Evolutionary conservation across 805 yeast species (phyloP).

Genomic region (Saccharomyces jurei): DNA sequence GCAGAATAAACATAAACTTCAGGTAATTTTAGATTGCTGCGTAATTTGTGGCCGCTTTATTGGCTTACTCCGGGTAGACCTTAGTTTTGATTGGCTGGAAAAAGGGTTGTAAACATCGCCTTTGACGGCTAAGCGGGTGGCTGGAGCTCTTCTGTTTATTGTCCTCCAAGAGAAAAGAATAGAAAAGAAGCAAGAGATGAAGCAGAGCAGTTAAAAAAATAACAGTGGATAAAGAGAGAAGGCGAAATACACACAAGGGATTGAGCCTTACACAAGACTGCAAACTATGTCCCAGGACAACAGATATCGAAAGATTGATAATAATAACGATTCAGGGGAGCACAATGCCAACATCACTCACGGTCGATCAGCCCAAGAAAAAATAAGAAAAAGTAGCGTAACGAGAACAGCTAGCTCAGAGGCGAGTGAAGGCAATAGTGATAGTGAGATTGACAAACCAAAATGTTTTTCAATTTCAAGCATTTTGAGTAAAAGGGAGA

Average conservation of each 20-base stretch:
- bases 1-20: neutral
- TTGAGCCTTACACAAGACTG: neutral
- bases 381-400: neutral
- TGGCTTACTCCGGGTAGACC: neutral
- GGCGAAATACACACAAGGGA: neutral
- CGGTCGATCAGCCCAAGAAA: neutral
- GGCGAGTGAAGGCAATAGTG: neutral
- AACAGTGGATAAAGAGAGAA: neutral
- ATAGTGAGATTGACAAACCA: neutral
- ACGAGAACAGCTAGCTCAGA: neutral
- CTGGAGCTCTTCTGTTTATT: neutral
- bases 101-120: neutral
- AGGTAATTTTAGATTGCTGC: neutral
- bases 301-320: neutral
- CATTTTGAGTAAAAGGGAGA: slow-evolving; percentile 10
- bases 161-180: neutral
- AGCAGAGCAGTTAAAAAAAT: neutral
- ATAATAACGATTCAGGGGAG: neutral
- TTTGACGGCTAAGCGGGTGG: neutral
- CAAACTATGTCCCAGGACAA: neutral
- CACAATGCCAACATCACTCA: neutral
- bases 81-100: neutral
- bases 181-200: neutral
- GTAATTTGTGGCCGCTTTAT: neutral
- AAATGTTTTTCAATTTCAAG: slow-evolving; percentile 8